These are phyloP conservation scores for Ceriops tagal DNA, from an alignment of 345 rosid species.

Conservation along the genomic window DNA sequence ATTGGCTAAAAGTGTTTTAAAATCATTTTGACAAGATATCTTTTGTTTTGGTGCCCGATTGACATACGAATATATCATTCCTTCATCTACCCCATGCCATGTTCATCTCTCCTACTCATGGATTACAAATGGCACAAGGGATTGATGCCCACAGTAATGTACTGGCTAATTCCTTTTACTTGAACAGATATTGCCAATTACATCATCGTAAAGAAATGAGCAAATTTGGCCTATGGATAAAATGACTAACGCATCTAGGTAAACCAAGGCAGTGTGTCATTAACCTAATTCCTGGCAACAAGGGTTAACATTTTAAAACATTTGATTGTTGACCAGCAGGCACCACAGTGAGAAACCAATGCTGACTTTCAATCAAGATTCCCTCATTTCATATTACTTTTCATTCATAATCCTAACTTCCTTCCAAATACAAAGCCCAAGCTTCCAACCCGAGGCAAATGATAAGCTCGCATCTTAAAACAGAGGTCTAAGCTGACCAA, in stretches of 20 bases:
- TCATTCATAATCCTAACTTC: background rate
- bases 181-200: no score
- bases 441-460: background rate
- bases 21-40: constrained; percentile 13
- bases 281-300: no score
- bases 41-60: background rate
- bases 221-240: no score
- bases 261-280: no score
- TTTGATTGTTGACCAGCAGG: no score
- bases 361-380: no score
- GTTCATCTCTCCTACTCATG: background rate
- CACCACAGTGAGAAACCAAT: no score
- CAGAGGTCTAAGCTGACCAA: background rate
- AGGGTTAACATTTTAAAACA: no score
- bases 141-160: no score
- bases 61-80: background rate
- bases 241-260: no score
- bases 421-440: background rate
- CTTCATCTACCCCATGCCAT: constrained; percentile 2
- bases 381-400: background rate
- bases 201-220: no score
- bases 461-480: background rate
- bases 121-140: background rate
- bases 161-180: no score
- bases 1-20: background rate